Evolutionary conservation across 176 grass and related monocot species (phyloP), one percentile per base, ranked within the genome.

Genomic region (Pontederia crassipes): DNA sequence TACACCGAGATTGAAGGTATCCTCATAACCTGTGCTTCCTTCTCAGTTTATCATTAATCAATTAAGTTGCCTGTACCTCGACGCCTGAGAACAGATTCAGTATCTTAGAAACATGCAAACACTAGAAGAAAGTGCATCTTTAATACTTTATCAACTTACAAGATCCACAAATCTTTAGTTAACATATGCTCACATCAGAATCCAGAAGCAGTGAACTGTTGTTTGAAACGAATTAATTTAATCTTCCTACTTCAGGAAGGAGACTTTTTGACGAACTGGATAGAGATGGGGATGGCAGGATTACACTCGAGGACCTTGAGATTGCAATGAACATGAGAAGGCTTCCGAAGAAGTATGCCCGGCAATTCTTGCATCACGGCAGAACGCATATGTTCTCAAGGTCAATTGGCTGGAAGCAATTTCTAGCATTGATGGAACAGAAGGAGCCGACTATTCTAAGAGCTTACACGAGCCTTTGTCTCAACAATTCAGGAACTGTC

Each of bases 361-460:
- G 73, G 61, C 79, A 88, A 60, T 80, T 97, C 26, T 78, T 97
- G 55, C 73, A 75, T 11, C 83, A 65, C 16, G 88, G 87, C 60
- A 85, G 81, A 84, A 88, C 67, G 62, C 82, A 88, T 59, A 77
- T 88, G 14, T 97, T 97, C 72, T 91, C 87, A 20, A 97, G 91
- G 72, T 97, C 92, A 54, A 85, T 91, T 58, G 81, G 87, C 10
- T 97, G 92, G 92, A 97, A 97, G 74, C 86, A 97, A 55, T 97
- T 88, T 80, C 66, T 88, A 50, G 85, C 87, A 55, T 82, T 91
- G 65, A 97, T 97, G 92, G 92, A 97, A 82, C 92, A 97, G 81
- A 97, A 97, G 73, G 87, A 97, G 67, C 58, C 92, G 57, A 91
- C 87, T 14, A 97, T 91, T 78, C 73, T 97, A 56, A 70, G 87